phyloP scores from a whole-genome alignment of 2,329 filamentous ascomycete genomes.

The Colletotrichum plurivorum region DNA sequence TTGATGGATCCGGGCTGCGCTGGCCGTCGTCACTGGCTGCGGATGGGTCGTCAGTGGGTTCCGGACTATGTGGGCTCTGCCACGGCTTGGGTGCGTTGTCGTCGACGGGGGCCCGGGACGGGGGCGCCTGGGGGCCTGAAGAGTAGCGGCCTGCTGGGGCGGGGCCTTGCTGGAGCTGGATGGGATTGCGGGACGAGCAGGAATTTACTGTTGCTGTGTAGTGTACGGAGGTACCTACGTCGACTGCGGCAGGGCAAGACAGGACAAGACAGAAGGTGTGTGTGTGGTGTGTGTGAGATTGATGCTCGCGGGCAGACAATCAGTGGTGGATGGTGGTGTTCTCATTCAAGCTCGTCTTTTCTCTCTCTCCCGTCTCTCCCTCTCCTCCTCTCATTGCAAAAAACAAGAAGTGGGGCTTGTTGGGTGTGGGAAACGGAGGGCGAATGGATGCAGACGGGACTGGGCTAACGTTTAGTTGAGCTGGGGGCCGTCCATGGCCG shows the following conservation, averaged over 20 bases:
- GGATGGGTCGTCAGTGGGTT: slow-evolving; percentile 15
- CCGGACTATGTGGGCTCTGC: slow-evolving; percentile 23
- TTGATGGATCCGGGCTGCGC: slow-evolving; percentile 9
- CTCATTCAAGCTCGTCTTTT: slow-evolving; percentile 3
- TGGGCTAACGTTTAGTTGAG: slow-evolving; percentile 24
- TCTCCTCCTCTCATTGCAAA: not conserved
- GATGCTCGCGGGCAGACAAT: not conserved
- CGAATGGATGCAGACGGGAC: slow-evolving; percentile 30
- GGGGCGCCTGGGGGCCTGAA: too few relatives aligned
- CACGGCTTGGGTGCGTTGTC: slow-evolving; percentile 13
- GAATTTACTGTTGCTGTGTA: not conserved
- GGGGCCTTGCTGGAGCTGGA: too few relatives aligned
- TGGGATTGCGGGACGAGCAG: not conserved
- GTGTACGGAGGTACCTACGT: not conserved
- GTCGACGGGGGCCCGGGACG: not conserved
- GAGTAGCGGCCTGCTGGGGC: too few relatives aligned
- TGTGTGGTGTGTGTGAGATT: too few relatives aligned
- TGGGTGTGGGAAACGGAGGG: slow-evolving; percentile 24
- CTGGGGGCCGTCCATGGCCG: slow-evolving; percentile 21
- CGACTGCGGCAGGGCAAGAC: slow-evolving; percentile 4
- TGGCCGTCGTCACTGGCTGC: slow-evolving; percentile 18
- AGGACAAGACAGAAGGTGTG: not conserved
- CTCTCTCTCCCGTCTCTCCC: slow-evolving; percentile 13
- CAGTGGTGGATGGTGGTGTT: not conserved
- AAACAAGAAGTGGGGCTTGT: slow-evolving; percentile 9